Evolutionary conservation across 2,329 filamentous ascomycete genomes (phyloP), one percentile per base, ranked within the genome.

Genomic region (Cadophora gregata): DNA sequence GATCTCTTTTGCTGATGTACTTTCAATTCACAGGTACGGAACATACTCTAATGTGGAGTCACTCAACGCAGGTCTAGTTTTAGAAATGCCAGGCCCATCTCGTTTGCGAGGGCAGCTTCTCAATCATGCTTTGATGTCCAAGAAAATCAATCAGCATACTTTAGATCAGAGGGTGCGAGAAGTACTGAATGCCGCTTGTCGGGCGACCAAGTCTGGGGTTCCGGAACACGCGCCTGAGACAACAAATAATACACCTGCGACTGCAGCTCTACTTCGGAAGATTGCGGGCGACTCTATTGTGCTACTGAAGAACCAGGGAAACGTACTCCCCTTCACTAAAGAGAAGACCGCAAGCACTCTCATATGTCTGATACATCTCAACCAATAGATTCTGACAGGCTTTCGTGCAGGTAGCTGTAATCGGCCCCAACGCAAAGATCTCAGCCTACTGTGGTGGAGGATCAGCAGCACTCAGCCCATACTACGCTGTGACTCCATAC

Each of bases 301-400:
- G 0, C 81, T 91, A 21, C 78, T 91, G 51, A 90, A 90, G 78
- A 91, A 91, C 69, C 82, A 88, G 24, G 81, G 81, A 7, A 79
- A 80, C 16, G 75, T 86, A 1, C 79, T 91, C 0, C 89, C 89
- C 0, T n/a, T n/a, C n/a, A n/a, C 75, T 86, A 62, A 84, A 70
- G 36, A 89, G 87, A 33, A 42, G 38, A 42, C 14, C 38, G 38
- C 38, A 19, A 16, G n/a, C n/a, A n/a, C n/a, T n/a, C n/a, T 42
- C 5, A 42, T 42, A 16, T 12, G 38, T 4, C 14, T 16, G 12
- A 42, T n/a, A 42, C 6, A 5, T 16, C 10, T 5, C 5, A 16
- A 19, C 19, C 10, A 19, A 6, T 33, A 33, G 31, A 33, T 5
- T 10, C 31, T 33, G 10, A 33, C 5, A 5, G 6, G 10, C 31